Evolutionary conservation across 2,329 filamentous ascomycete genomes (phyloP).

Genomic region (Pyrenochaeta sp.): DNA sequence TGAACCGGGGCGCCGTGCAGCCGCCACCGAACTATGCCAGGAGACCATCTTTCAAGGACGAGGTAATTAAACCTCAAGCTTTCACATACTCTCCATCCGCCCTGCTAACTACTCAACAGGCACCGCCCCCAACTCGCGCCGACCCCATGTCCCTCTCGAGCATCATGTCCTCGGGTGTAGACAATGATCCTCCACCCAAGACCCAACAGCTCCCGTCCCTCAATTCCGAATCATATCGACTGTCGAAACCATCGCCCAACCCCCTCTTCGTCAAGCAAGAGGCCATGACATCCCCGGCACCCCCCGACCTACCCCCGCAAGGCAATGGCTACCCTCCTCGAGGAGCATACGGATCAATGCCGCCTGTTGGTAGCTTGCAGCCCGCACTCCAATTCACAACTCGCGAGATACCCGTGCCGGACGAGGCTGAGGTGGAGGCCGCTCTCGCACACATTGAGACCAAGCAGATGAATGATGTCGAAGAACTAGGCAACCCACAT

Average conservation of each 20-base stretch:
- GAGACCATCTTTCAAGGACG: conserved; percentile 45
- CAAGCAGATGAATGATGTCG: conserved; percentile 65
- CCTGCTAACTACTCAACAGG: conserved; percentile 34
- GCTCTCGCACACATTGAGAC: conserved; percentile 68
- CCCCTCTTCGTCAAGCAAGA: conserved; percentile 48
- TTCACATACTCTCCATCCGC: conserved; percentile 3
- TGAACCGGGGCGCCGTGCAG: conserved; percentile 47
- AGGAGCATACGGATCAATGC: conserved; percentile 33
- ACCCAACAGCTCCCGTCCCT: conserved; percentile 51
- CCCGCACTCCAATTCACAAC: conserved; percentile 26
- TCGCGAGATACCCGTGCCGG: conserved; percentile 41
- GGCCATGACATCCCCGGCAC: conserved; percentile 39
- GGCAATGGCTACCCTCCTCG: conserved; percentile 26
- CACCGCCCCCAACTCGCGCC: conserved; percentile 77
- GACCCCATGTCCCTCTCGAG: conserved; percentile 97
- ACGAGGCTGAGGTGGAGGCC: conserved; percentile 74
- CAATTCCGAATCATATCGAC: conserved; percentile 27
- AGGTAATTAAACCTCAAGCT: conserved; percentile 35
- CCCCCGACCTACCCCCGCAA: conserved; percentile 31
- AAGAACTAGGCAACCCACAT: conserved; percentile 60
- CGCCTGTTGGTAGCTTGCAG: conserved; percentile 27
- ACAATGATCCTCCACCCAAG: conserved; percentile 70
- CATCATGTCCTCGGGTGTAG: conserved; percentile 84
- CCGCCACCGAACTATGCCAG: conserved; percentile 41
- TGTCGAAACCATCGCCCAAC: conserved; percentile 31